Conservation (phyloP, 2,329 filamentous ascomycete genomes). For the Hawksworthiomyces lignivorus region DNA sequence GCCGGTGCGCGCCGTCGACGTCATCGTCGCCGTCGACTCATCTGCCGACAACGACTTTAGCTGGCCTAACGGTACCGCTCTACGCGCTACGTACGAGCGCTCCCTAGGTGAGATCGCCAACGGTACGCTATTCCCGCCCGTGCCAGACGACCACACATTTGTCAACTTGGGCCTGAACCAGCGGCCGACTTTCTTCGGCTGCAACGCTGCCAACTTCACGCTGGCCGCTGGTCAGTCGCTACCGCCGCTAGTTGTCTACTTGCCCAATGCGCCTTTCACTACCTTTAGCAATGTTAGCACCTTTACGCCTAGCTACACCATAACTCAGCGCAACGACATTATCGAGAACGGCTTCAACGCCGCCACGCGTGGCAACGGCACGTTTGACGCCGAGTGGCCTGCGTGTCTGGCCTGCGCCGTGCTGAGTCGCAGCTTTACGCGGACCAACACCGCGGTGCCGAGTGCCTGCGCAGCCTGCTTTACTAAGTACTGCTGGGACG, state of each 20-base stretch:
- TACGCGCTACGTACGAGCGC: conserved; percentile 50
- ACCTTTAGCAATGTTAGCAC: conserved; percentile 73
- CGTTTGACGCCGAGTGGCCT: conserved; percentile 66
- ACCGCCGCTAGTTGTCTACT: conserved; percentile 46
- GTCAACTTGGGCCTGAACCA: conserved; percentile 50
- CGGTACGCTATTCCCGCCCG: conserved; percentile 48
- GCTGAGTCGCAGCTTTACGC: conserved; percentile 64
- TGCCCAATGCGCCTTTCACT: conserved; percentile 79
- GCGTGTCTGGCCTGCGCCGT: conserved; percentile 84
- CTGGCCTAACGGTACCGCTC: conserved; percentile 55
- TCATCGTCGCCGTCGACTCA: conserved; percentile 59
- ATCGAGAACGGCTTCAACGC: conserved; percentile 82
- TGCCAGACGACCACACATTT: conserved; percentile 50
- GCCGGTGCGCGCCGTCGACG: conserved; percentile 45
- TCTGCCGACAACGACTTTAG: conserved; percentile 49
- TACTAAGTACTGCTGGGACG: conserved; percentile 83
- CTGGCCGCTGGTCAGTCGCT: conserved; percentile 10
- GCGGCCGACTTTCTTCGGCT: conserved; percentile 57
- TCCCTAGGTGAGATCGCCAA: conserved; percentile 39
- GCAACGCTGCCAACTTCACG: conserved; percentile 32
- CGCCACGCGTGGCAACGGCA: conserved; percentile 75
- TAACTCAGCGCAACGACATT: conserved; percentile 64
- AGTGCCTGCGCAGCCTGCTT: conserved; percentile 72
- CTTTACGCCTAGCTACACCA: conserved; percentile 58
- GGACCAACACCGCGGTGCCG: conserved; percentile 63